Conservation (phyloP, 768 basidiomycete species). For the Phlegmacium glaucopus region DNA sequence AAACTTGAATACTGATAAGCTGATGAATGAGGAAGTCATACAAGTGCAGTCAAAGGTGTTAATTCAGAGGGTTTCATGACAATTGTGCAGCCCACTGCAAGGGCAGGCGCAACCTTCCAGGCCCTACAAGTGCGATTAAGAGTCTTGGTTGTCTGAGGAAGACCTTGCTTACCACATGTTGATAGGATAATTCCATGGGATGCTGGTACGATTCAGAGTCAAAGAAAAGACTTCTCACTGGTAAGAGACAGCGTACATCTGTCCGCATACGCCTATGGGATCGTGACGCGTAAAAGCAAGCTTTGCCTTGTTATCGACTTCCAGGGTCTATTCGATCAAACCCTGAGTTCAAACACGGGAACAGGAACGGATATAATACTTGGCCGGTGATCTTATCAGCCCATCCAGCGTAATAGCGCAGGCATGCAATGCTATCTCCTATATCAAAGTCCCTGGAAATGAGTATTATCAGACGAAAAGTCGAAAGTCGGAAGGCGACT, state of each 20-base stretch:
- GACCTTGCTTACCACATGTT: slow-evolving; percentile 62
- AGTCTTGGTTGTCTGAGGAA: neutral
- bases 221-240: slow-evolving; percentile 3
- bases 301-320: slow-evolving; percentile 77
- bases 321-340: slow-evolving; percentile 52
- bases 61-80: slow-evolving; percentile 95
- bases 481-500: neutral
- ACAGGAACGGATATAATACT: slow-evolving; percentile 33
- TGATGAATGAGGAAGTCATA: slow-evolving; percentile 28
- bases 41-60: slow-evolving; percentile 80
- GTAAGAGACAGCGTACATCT: slow-evolving; percentile 58
- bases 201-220: slow-evolving; percentile 37
- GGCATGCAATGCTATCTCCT: slow-evolving; percentile 70
- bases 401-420: slow-evolving; percentile 94
- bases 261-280: slow-evolving; percentile 92
- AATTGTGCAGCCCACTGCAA: slow-evolving; percentile 89
- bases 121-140: slow-evolving; percentile 38
- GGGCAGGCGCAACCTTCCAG: slow-evolving; percentile 93
- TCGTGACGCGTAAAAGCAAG: slow-evolving; percentile 85
- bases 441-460: slow-evolving; percentile 71
- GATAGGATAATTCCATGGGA: slow-evolving; percentile 94
- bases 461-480: neutral
- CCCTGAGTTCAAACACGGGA: neutral
- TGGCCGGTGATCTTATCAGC: slow-evolving; percentile 92
- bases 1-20: neutral